Conservation (phyloP, 2,329 filamentous ascomycete genomes). For the Colletotrichum destructivum region DNA sequence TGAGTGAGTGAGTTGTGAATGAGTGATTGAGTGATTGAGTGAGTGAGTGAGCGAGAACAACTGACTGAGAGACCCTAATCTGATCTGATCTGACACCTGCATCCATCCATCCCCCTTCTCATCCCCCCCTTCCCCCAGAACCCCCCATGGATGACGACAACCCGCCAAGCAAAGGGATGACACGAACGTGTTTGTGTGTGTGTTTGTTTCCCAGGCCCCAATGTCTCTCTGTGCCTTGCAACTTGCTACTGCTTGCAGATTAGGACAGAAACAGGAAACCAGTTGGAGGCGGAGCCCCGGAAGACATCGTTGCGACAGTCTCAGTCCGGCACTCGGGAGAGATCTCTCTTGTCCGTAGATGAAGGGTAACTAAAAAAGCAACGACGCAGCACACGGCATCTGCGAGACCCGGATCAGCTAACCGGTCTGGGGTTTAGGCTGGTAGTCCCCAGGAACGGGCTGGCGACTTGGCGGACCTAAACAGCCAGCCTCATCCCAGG, state of each 20-base stretch:
- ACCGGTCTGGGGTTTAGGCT: neutral
- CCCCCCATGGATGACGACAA: neutral
- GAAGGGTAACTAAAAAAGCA: neutral
- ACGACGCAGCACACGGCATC: slow-evolving; percentile 8
- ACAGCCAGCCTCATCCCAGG: neutral
- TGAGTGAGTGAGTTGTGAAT: neutral
- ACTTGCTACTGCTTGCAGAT: neutral
- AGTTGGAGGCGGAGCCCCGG: neutral
- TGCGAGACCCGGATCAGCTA: slow-evolving; percentile 29
- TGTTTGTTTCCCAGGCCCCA: neutral
- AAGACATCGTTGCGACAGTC: neutral
- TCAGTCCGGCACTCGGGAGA: neutral
- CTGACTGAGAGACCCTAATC: neutral
- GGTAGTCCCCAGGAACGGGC: neutral
- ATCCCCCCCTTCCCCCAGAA: neutral
- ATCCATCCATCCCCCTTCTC: neutral
- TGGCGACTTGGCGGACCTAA: neutral
- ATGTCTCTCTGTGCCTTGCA: neutral
- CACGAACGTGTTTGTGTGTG: neutral
- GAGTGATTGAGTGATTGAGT: no score
- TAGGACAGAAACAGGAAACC: neutral
- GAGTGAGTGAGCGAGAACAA: neutral
- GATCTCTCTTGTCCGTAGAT: neutral
- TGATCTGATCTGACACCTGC: neutral
- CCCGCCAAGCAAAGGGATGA: neutral